Evolutionary conservation across 2,329 filamentous ascomycete species (phyloP).

Genomic region (Drechslerella dactyloides): DNA sequence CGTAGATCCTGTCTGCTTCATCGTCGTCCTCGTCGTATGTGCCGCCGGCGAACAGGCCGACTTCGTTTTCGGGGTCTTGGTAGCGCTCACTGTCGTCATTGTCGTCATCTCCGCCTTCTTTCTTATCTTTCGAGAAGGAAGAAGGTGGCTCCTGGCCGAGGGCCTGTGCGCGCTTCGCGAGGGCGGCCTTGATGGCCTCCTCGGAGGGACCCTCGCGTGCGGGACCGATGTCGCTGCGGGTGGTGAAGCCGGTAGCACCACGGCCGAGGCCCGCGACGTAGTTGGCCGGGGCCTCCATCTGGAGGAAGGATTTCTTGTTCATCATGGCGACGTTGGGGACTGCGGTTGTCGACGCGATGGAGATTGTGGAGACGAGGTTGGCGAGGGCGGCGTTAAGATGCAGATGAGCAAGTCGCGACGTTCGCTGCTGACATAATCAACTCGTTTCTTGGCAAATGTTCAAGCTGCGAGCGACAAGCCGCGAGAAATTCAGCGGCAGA

Average conservation of each 20-base stretch:
- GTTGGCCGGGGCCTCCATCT: slow-evolving; percentile 63
- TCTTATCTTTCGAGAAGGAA: slow-evolving; percentile 73
- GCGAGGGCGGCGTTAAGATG: slow-evolving; percentile 16
- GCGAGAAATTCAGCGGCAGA: background rate
- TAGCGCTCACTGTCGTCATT: slow-evolving; percentile 81
- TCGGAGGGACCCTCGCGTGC: slow-evolving; percentile 94
- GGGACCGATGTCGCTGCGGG: slow-evolving; percentile 92
- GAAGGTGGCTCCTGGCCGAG: slow-evolving; percentile 75
- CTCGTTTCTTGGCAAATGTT: background rate
- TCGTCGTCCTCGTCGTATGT: slow-evolving; percentile 98
- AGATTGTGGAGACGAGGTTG: background rate
- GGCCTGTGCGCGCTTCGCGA: slow-evolving; percentile 88
- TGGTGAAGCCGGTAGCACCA: slow-evolving; percentile 97
- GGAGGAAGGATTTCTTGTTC: slow-evolving; percentile 55
- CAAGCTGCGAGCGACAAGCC: background rate
- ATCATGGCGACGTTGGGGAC: slow-evolving; percentile 49
- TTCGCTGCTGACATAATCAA: background rate
- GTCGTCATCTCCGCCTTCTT: slow-evolving; percentile 72
- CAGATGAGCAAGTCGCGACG: slow-evolving; percentile 11
- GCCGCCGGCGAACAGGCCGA: slow-evolving; percentile 91
- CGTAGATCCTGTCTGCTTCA: slow-evolving; percentile 94
- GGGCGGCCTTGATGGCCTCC: slow-evolving; percentile 96
- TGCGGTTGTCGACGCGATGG: slow-evolving; percentile 14
- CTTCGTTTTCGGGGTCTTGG: slow-evolving; percentile 96
- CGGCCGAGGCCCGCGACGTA: slow-evolving; percentile 89